Evolutionary conservation across 495 filamentous ascomycete genomes (phyloP), one percentile per base, ranked within the genome.

Genomic region (Podospora pseudoanserina): DNA sequence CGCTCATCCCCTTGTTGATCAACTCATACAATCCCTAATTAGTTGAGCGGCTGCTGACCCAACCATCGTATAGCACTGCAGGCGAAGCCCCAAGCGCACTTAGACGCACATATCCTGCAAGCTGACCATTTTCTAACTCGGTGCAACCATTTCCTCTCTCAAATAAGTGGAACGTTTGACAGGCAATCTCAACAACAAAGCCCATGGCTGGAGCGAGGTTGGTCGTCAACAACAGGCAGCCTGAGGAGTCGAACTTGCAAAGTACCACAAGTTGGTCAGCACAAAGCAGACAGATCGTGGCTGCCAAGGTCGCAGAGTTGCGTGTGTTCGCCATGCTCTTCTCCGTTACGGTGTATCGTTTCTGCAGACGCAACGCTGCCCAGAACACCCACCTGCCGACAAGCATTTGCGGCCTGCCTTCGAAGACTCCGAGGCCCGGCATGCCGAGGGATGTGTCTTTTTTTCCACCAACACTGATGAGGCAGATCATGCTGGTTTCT

Each of bases 31-130:
- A 5, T 20, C 57, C 30, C 63, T 53, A 53, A 26, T 62, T 28
- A 64, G 62, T 59, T 32, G 30, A 62, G 71, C 68, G 65, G 66
- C 63, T 71, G 72, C 65, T 66, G 49, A 64, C 70, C 69, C 64
- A 65, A 67, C 60, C 64, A 66, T 27, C 30, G 39, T 16, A 49
- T 16, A 49, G 39, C 26, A 7, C 30, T 61, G 59, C 59, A 61
- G 26, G 18, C 26, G 16, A 61, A 20, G 56, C 3, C 56, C 56
- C 56, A 58, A 58, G 19, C 56, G 23, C 23, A 5, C 56, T 68
- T 67, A 70, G 67, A 67, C 70, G 67, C 70, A 69, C 55, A 16
- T 30, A 57, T 63, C 59, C 61, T 69, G 65, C 64, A 66, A 60
- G 65, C 64, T 60, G 66, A 61, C 67, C 49, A 66, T 61, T 61